Base-by-base conservation (phyloP, 2,329 filamentous ascomycete species). In the Stenocarpella maydis region DNA sequence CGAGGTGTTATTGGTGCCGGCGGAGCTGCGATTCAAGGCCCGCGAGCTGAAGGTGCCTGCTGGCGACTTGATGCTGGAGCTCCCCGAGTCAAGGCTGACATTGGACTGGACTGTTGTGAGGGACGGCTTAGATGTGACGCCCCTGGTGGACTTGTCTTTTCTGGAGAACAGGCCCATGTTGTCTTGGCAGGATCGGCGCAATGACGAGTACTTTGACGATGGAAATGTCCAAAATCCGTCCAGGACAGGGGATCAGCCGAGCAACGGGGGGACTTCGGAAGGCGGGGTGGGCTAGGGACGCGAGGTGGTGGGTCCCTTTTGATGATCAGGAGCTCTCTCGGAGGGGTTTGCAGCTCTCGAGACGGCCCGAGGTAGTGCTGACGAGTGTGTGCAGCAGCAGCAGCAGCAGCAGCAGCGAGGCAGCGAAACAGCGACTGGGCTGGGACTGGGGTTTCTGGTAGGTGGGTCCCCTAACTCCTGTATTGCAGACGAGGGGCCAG, bases 131-230 rank as follows among this genome's bases (percentile, higher is more conserved):
- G 76, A 66, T 71, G 74, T 50, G 65, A 74, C 72, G 66, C 75
- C 77, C 76, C 82, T 84, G 65, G 82, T 77, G 71, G 82, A 78
- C 80, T 84, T 87, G 73, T 86, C 82, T 75, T 84, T 87, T 71
- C 86, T 81, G 43, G 86, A 86, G 76, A 88, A 88, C 72, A 88
- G 75, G 74, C 86, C 86, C 86, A 88, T 88, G 71, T 74, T n/a
- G n/a, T n/a, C n/a, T n/a, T 78, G 76, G 52, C 63, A 37, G 50
- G 58, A 63, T 63, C 58, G 58, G 41, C 58, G 58, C 24, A 14
- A 19, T 49, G 58, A 43, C 58, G 43, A 49, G 39, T 6, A 26
- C 24, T 12, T 19, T 7, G 26, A 43, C 21, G 21, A 26, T 31
- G 34, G 28, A 21, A 45, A 66, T 55, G 26, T 1, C 26, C 39